A percentile compares a stretch with the other conserved stretches of the same genome.
phyloP scores from a whole-genome alignment of 805 yeast genomes.

The Maudiozyma pseudohumilis region DNA sequence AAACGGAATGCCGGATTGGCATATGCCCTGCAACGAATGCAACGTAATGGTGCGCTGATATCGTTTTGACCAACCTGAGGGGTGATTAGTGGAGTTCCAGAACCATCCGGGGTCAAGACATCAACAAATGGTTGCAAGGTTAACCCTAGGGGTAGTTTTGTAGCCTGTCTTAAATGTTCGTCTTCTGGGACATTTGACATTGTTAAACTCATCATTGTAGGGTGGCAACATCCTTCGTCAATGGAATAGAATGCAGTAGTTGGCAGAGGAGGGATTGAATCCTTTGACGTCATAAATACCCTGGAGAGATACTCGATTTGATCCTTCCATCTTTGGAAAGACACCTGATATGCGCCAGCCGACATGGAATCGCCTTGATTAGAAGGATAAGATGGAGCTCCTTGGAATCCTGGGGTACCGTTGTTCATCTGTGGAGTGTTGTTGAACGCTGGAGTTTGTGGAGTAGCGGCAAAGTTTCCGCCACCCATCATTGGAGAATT shows the following conservation, averaged over 20 bases:
- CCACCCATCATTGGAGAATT: neutral
- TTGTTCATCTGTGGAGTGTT: too few species aligned
- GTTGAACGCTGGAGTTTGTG: too few species aligned
- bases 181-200: conserved; percentile 76
- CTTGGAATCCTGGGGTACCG: neutral
- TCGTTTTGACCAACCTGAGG: conserved; percentile 25
- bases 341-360: conserved; percentile 21
- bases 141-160: conserved; percentile 75
- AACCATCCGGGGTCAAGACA: conserved; percentile 35
- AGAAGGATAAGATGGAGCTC: too few species aligned
- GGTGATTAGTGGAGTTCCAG: conserved; percentile 43
- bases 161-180: conserved; percentile 54
- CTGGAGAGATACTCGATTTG: conserved; percentile 31
- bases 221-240: conserved; percentile 81
- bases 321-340: conserved; percentile 29
- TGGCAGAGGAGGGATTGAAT: conserved; percentile 75
- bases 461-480: neutral
- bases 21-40: conserved; percentile 85
- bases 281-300: conserved; percentile 60
- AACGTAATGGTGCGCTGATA: conserved; percentile 56
- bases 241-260: conserved; percentile 57
- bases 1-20: conserved; percentile 73
- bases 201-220: conserved; percentile 66
- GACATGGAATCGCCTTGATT: too few species aligned
- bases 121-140: conserved; percentile 81